Base-by-base conservation (phyloP, 192 early-diverging fungal genomes). In the Haplosporangium gracile region DNA sequence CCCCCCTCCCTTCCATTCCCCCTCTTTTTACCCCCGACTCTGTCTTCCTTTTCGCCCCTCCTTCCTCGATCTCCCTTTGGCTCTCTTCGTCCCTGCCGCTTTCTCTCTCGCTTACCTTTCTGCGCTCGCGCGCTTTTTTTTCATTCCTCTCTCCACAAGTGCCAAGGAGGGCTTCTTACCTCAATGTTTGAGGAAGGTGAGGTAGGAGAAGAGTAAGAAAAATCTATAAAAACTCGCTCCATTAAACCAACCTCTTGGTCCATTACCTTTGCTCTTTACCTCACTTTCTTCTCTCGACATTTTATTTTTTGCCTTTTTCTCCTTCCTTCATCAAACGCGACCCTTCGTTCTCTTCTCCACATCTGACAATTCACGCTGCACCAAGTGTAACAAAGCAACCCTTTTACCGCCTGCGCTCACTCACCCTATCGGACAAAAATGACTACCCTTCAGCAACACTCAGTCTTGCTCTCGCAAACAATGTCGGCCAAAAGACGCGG, bases 391-490 rank as follows among this genome's bases (percentile, higher is more conserved):
- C 53, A 5, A 8, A 55, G 39, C n/a, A 29, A 1, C n/a, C 26
- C 10, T 29, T 55, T 36, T 5, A 22, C 68, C 29, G 0, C 38
- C 22, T 55, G 29, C 11, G 7, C 9, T 38, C 32, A 0, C 45
- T 26, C 18, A 65, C 57, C 24, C n/a, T 13, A 43, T n/a, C n/a
- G 9, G 29, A n/a, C n/a, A 38, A 18, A 75, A 0, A 68, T 13
- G n/a, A 80, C 80, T 43, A 80, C 78, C 10, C n/a, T 42, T 18
- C 68, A 51, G 13, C 39, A 74, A 40, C 74, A 79, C 8, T 80
- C 83, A 11, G 75, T 70, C 8, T 47, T 85, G 57, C 72, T 85
- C 69, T 65, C 75, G 5, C 74, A 80, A 11, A 70, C 82, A 39
- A 75, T 75, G 34, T 65, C 63, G 26, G 29, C 55, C n/a, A 40